Evolutionary conservation across 2,329 filamentous ascomycete genomes (phyloP), one percentile per base, ranked within the genome.

Genomic region (Botrytis galanthina): DNA sequence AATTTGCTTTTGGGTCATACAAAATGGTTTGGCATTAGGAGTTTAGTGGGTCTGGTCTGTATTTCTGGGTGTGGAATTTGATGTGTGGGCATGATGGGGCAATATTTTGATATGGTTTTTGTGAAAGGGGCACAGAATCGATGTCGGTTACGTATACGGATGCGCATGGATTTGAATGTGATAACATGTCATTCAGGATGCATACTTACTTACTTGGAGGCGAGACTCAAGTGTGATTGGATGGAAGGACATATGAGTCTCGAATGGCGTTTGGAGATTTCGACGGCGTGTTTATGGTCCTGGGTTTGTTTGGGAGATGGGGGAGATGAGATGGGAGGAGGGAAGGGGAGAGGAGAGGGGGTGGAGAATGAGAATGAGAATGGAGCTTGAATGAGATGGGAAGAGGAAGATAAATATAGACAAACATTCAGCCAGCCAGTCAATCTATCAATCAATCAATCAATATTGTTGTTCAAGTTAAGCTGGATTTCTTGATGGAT

Each of bases 11-110:
- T 68, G 12, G 64, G 35, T 68, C 64, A 57, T 57, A 57, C 48
- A 29, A 68, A 57, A 68, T 57, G 64, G 48, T 14, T 68, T 57
- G 46, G 35, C n/a, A 42, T 32, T 14, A 12, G 64, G 64, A 67
- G 64, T 67, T 67, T 29, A n/a, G 22, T 42, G 35, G 48, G 46
- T 57, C 42, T 42, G 4, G 26, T 68, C 48, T 68, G n/a, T 48
- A 29, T 68, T 57, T 63, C 16, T 63, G 39, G 37, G 39, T 42
- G 26, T 54, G 26, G 29, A 9, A 10, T 51, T 39, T 7, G 32
- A 18, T 67, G 46, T 20, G 46, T 39, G 22, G 5, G 16, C 7
- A 54, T 39, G 46, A 67, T 39, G 46, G 9, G 64, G n/a, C 6
- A n/a, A 35, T 16, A 29, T 54, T 39, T 14, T 68, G 35, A 14